phyloP scores from a whole-genome alignment of 192 early-diverging fungal genomes.

The Pilobolus umbonatus region DNA sequence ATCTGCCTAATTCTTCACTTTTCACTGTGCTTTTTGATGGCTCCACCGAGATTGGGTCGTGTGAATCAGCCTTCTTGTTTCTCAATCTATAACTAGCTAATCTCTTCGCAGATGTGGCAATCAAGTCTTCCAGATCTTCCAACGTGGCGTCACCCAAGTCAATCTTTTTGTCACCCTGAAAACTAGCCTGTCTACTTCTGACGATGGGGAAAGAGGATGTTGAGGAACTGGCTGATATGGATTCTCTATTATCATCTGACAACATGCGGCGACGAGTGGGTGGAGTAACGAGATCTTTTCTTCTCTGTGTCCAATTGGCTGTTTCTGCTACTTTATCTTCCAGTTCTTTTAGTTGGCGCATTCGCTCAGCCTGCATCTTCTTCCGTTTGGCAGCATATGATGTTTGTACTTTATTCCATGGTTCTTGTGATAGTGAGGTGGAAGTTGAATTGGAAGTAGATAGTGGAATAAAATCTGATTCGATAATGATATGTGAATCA shows the following conservation, averaged over 20 bases:
- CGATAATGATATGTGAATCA: background rate
- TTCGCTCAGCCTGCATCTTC: constrained; percentile 13
- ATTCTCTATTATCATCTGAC: background rate
- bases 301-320: background rate
- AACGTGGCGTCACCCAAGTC: constrained; percentile 25
- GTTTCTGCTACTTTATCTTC: constrained; percentile 15
- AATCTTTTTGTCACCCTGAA: background rate
- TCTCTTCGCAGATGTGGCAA: constrained; percentile 26
- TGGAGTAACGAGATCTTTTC: constrained; percentile 9
- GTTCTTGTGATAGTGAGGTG: background rate
- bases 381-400: constrained; percentile 14
- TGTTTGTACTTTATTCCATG: constrained; percentile 10
- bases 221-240: background rate
- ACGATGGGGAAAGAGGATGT: background rate
- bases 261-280: background rate
- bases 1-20: background rate
- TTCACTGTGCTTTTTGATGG: background rate
- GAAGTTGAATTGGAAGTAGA: background rate
- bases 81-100: constrained; percentile 15
- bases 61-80: constrained; percentile 1
- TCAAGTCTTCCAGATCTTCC: constrained; percentile 23
- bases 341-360: constrained; percentile 15
- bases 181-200: background rate
- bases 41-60: background rate
- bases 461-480: background rate